Evolutionary conservation across 2,329 filamentous ascomycete genomes (phyloP).

Genomic region (Monilinia fructigena): DNA sequence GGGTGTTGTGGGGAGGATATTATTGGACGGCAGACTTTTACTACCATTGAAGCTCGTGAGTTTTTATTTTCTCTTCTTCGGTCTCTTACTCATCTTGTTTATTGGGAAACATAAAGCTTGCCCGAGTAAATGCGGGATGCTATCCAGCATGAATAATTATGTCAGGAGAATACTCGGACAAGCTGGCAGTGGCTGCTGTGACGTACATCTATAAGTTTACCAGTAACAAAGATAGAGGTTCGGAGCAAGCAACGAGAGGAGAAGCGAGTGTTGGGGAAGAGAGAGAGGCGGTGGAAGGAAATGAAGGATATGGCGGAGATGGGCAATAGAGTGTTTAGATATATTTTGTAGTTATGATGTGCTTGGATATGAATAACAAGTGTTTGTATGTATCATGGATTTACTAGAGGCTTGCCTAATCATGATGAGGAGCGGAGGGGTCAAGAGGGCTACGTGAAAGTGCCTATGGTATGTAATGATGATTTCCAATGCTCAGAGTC

Average conservation of each 20-base stretch:
- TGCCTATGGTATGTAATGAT: too few species aligned
- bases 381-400: background rate
- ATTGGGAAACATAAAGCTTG: background rate
- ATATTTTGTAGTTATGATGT: slow-evolving; percentile 42
- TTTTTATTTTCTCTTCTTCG: slow-evolving; percentile 2
- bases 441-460: background rate
- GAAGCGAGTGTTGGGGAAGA: slow-evolving; percentile 45
- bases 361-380: too few species aligned
- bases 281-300: slow-evolving; percentile 50
- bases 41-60: slow-evolving; percentile 35
- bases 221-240: slow-evolving; percentile 54
- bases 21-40: slow-evolving; percentile 45
- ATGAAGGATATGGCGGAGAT: slow-evolving; percentile 57
- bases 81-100: background rate
- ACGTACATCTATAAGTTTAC: slow-evolving; percentile 56
- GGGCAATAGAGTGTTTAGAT: slow-evolving; percentile 55
- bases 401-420: background rate
- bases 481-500: too few species aligned
- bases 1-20: slow-evolving; percentile 56
- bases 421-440: too few species aligned
- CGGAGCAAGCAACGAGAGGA: slow-evolving; percentile 40
- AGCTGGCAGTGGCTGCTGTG: slow-evolving; percentile 49
- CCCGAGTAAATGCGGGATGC: slow-evolving; percentile 37
- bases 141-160: slow-evolving; percentile 44
- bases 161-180: slow-evolving; percentile 55